Conservation (phyloP, 768 basidiomycete species). For the Phylloporus sp. region DNA sequence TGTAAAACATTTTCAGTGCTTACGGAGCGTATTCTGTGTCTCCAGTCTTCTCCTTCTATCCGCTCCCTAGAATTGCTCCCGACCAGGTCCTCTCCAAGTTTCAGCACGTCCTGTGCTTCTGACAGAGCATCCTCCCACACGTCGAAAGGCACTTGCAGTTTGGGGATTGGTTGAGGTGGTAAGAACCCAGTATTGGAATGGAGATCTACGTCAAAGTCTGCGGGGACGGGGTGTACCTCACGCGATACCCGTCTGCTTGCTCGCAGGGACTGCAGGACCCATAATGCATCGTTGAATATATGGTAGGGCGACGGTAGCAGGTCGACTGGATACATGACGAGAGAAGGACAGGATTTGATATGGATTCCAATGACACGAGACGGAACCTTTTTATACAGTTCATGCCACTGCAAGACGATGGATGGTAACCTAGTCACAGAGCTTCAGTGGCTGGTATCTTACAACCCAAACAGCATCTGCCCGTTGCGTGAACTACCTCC, state of each 20-base stretch:
- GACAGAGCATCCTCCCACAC: slow-evolving; percentile 69
- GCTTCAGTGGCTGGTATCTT: slow-evolving; percentile 28
- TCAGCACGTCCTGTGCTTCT: slow-evolving; percentile 49
- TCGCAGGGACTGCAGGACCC: slow-evolving; percentile 42
- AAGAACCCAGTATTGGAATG: slow-evolving; percentile 72
- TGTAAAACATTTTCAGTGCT: slow-evolving; percentile 28
- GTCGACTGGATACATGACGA: slow-evolving; percentile 28
- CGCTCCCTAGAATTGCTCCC: slow-evolving; percentile 46
- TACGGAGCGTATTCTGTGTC: slow-evolving; percentile 56
- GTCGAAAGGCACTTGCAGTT: slow-evolving; percentile 47
- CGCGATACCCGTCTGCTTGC: slow-evolving; percentile 27
- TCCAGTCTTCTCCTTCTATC: slow-evolving; percentile 61
- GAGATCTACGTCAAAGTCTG: slow-evolving; percentile 49
- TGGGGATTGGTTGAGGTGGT: slow-evolving; percentile 58
- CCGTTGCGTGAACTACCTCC: slow-evolving; percentile 20
- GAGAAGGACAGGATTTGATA: slow-evolving; percentile 5
- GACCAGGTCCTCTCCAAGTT: slow-evolving; percentile 52
- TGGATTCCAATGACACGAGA: neutral
- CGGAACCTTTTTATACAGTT: slow-evolving; percentile 30
- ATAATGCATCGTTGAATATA: slow-evolving; percentile 44
- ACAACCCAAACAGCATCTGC: slow-evolving; percentile 27
- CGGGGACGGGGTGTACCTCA: slow-evolving; percentile 33
- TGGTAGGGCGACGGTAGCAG: slow-evolving; percentile 52
- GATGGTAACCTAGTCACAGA: slow-evolving; percentile 32
- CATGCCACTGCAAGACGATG: slow-evolving; percentile 26